A percentile compares a stretch with the other conserved stretches of the same genome.
Evolutionary conservation across 768 basidiomycete species (phyloP).

Genomic region (Agrocybe chaxingu): DNA sequence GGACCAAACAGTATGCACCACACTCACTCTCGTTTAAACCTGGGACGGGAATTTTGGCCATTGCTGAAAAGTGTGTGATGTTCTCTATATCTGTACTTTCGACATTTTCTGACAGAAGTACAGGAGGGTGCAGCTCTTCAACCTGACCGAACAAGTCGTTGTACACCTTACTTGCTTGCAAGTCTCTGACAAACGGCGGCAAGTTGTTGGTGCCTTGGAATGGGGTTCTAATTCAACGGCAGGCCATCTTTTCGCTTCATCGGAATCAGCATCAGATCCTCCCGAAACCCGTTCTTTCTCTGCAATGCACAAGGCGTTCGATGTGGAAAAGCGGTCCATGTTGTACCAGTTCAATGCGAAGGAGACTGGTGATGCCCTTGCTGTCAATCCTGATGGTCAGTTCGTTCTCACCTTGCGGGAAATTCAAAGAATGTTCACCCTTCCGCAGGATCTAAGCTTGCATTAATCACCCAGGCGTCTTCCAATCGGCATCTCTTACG

Average conservation of each 20-base stretch:
- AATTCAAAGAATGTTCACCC: constrained; percentile 1
- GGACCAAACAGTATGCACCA: constrained; percentile 27
- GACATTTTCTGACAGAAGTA: constrained; percentile 13
- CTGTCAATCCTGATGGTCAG: constrained; percentile 43
- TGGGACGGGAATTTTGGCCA: constrained; percentile 34
- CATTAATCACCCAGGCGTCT: constrained; percentile 29
- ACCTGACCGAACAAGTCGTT: constrained; percentile 3
- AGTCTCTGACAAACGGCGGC: constrained; percentile 17
- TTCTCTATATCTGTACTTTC: neutral
- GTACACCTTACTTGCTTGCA: constrained; percentile 8
- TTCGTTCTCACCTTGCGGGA: neutral
- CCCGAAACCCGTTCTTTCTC: constrained; percentile 9
- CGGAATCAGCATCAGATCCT: constrained; percentile 36
- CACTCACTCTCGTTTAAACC: constrained; percentile 46
- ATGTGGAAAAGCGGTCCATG: constrained; percentile 24
- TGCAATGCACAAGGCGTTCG: constrained; percentile 53
- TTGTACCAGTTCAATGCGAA: constrained; percentile 37
- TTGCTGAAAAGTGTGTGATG: constrained; percentile 34
- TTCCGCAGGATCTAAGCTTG: constrained; percentile 26
- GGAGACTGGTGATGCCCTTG: constrained; percentile 54
- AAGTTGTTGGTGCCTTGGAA: constrained; percentile 39
- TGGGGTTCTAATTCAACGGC: constrained; percentile 49
- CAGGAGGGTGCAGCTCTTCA: constrained; percentile 23
- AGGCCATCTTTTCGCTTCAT: constrained; percentile 49
- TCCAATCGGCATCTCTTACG: constrained; percentile 34